A percentile compares a stretch with the other conserved stretches of the same genome.
phyloP scores from a whole-genome alignment of 2,329 filamentous ascomycete genomes.

The Fusarium lyarnte region DNA sequence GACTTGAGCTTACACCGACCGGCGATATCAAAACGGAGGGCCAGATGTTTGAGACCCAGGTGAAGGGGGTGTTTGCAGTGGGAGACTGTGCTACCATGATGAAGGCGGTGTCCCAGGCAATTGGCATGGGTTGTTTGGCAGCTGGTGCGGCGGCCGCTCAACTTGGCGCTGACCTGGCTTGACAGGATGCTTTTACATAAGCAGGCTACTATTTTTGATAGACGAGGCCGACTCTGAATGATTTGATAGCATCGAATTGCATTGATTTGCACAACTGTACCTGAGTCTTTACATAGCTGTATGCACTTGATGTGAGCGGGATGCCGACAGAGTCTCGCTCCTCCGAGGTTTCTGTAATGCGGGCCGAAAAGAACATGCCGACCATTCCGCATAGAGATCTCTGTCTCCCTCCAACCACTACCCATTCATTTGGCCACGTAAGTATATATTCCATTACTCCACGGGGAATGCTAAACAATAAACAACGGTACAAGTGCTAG shows the following conservation, averaged over 20 bases:
- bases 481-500: background rate
- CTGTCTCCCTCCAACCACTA: background rate
- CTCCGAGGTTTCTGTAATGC: background rate
- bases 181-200: background rate
- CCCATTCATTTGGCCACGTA: background rate
- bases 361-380: background rate
- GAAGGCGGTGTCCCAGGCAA: background rate
- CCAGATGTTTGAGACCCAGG: background rate
- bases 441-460: background rate
- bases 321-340: background rate
- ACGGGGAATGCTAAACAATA: background rate
- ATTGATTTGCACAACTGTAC: rapidly evolving
- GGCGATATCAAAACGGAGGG: background rate
- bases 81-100: background rate
- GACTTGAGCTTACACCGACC: background rate
- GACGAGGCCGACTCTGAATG: background rate
- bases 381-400: background rate
- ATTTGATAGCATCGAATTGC: rapidly evolving
- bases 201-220: background rate
- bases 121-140: background rate
- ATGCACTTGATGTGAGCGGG: no score
- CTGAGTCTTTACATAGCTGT: background rate
- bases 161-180: background rate
- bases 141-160: background rate
- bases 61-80: background rate